Base-by-base conservation (phyloP, 148 eudicot species). In the Silene uniflora region DNA sequence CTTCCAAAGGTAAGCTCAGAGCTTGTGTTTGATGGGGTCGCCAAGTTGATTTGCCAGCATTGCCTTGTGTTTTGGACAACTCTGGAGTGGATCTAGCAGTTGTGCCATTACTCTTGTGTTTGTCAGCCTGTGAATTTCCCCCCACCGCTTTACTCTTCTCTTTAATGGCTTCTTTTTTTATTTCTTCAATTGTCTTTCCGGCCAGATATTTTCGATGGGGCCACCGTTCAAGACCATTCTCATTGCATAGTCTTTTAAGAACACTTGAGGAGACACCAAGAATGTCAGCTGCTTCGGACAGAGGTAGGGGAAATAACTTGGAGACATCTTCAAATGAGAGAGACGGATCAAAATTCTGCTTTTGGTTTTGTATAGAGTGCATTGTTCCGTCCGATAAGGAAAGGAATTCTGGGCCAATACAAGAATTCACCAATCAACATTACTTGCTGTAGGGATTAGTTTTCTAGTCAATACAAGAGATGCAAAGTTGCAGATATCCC, bases 191-290 rank as follows among this genome's bases (percentile, higher is more conserved):
- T 78, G 83, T 84, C 77, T 88, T 88, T 46, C 91, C 91, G 44
- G 85, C 82, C 25, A 84, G 81, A 77, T 80, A 82, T 78, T 86
- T 86, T 10, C 91, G 85, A 64, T 88, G 82, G 10, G 91, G 91
- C 91, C 91, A 88, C 73, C 91, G 78, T 67, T 85, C 84, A 0
- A 88, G 91, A 62, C 91, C 91, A 83, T 88, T 85, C 13, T 86
- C 91, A 66, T 79, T 79, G 80, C 91, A 88, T 44, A 88, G 59
- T 75, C 83, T 83, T 74, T 88, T 88, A 18, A 88, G 46, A 71
- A 67, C 85, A 74, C 73, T 78, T 0, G 87, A 52, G 24, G 85
- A 81, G 49, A 86, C 85, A 71, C 91, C 91, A 5, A 88, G 89
- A 76, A 82, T 80, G 62, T 86, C 91, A 63, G 91, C 87, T 22